These are phyloP conservation scores for Schwanniomyces etchellsii DNA, from an alignment of 1,139 yeast species.

Conservation along the genomic window DNA sequence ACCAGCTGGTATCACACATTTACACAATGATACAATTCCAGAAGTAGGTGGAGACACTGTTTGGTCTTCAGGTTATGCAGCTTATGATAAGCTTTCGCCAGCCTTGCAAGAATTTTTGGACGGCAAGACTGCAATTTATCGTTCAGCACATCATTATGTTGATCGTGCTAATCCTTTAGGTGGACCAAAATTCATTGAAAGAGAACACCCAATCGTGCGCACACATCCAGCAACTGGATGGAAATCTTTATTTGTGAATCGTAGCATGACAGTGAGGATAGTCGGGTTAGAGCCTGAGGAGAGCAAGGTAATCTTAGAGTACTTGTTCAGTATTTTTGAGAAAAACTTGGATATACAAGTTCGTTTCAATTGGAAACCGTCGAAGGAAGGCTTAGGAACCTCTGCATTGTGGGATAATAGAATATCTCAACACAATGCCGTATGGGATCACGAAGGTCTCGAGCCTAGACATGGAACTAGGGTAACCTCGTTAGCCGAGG, in stretches of 20 bases:
- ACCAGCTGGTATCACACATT: constrained; percentile 36
- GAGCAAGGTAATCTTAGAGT: constrained; percentile 25
- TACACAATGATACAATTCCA: constrained; percentile 32
- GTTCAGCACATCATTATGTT: constrained; percentile 30
- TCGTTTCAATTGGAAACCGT: constrained; percentile 49
- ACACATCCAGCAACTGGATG: constrained; percentile 43
- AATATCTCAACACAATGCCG: constrained; percentile 45
- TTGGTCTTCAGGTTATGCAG: constrained; percentile 35
- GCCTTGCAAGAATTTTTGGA: constrained; percentile 31
- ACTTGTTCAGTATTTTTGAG: constrained; percentile 27
- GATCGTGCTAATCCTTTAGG: constrained; percentile 28
- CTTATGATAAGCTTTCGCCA: constrained; percentile 34
- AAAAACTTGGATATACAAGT: constrained; percentile 42
- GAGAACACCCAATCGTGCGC: constrained; percentile 36
- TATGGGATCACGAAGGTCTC: constrained; percentile 47
- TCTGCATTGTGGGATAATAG: constrained; percentile 60
- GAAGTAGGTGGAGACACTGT: constrained; percentile 32
- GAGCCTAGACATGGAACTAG: constrained; percentile 55
- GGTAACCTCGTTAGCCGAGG: constrained; percentile 53
- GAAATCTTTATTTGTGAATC: constrained; percentile 34
- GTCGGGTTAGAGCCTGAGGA: constrained; percentile 33
- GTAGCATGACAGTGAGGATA: constrained; percentile 31
- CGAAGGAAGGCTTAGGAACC: constrained; percentile 45
- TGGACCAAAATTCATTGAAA: constrained; percentile 29
- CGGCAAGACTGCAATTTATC: constrained; percentile 31